phyloP scores from a whole-genome alignment of 768 basidiomycete genomes.

The Trametes maxima region DNA sequence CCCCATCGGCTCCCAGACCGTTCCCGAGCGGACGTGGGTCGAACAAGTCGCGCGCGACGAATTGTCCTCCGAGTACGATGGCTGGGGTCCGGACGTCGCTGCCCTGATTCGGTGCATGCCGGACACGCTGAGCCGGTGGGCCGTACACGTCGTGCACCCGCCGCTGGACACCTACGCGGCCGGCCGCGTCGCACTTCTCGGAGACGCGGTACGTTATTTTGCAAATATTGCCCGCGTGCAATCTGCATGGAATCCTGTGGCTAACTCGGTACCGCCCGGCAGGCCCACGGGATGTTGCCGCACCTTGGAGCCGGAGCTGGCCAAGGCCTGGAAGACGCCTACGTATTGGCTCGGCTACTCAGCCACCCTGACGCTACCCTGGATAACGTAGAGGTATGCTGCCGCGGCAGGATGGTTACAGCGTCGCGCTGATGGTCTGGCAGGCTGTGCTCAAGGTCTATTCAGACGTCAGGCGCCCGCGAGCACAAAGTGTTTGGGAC shows the following conservation, averaged over 20 bases:
- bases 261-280: neutral
- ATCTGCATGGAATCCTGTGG: neutral
- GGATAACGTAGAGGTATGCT: slow-evolving; percentile 44
- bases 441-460: slow-evolving; percentile 53
- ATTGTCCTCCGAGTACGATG: slow-evolving; percentile 44
- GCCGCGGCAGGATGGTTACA: neutral
- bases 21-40: slow-evolving; percentile 40
- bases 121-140: slow-evolving; percentile 52
- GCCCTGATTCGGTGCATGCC: slow-evolving; percentile 44
- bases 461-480: slow-evolving; percentile 45
- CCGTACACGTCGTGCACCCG: slow-evolving; percentile 50
- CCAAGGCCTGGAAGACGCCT: slow-evolving; percentile 61
- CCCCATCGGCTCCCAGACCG: slow-evolving; percentile 23
- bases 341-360: slow-evolving; percentile 49
- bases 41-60: slow-evolving; percentile 43
- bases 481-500: slow-evolving; percentile 51
- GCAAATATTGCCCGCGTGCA: neutral
- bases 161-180: slow-evolving; percentile 47
- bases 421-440: neutral
- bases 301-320: slow-evolving; percentile 55
- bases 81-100: slow-evolving; percentile 49
- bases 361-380: slow-evolving; percentile 42
- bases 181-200: slow-evolving; percentile 51
- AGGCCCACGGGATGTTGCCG: slow-evolving; percentile 47
- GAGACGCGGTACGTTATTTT: slow-evolving; percentile 43